A percentile compares a stretch with the other conserved stretches of the same genome.
These are phyloP conservation scores for Gymnopilus dilepis DNA, from an alignment of 768 basidiomycete genomes.

Conservation along the genomic window DNA sequence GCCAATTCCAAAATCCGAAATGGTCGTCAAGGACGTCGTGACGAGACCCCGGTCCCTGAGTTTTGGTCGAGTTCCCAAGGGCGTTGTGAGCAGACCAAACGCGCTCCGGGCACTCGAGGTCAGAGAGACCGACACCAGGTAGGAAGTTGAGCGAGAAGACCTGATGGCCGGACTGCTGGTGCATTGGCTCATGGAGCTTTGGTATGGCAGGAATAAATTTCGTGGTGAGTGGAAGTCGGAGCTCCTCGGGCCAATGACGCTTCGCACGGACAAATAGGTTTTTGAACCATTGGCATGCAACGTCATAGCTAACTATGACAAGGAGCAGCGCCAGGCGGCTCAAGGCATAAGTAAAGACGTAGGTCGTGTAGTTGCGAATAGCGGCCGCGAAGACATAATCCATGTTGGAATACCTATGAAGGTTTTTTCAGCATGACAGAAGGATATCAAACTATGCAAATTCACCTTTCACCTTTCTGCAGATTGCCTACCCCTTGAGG, in stretches of 20 bases:
- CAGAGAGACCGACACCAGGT: constrained; percentile 4
- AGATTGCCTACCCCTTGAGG: constrained; percentile 30
- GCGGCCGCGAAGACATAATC: constrained; percentile 19
- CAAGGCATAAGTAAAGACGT: background rate
- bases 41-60: constrained; percentile 17
- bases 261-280: background rate
- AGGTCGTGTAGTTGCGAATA: background rate
- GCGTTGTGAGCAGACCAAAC: constrained; percentile 5
- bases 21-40: constrained; percentile 19
- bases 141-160: constrained; percentile 33
- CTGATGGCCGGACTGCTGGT: constrained; percentile 27
- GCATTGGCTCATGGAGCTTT: constrained; percentile 19
- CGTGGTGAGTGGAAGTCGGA: background rate
- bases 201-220: background rate
- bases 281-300: background rate
- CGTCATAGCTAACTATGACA: constrained; percentile 22
- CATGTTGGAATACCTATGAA: constrained; percentile 21
- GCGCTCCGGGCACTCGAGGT: background rate
- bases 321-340: constrained; percentile 6
- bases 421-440: background rate
- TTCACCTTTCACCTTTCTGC: constrained; percentile 37
- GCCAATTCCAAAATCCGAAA: constrained; percentile 18
- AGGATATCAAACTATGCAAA: background rate
- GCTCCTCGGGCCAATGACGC: background rate
- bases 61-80: constrained; percentile 16